phyloP scores from a whole-genome alignment of 2,329 filamentous ascomycete species.

The Colletotrichum simmondsii region DNA sequence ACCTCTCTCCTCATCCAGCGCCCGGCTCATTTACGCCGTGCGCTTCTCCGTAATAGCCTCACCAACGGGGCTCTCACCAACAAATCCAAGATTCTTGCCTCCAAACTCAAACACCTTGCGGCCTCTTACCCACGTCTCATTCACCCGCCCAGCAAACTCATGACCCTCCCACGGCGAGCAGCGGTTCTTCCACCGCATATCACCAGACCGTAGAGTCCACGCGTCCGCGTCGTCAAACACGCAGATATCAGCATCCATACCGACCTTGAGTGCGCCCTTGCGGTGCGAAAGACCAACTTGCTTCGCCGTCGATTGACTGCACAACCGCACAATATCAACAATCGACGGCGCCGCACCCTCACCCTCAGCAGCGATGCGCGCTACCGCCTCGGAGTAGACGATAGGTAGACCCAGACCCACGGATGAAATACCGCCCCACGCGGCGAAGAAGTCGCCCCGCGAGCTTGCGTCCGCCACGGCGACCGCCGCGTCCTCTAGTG shows the following conservation, averaged over 20 bases:
- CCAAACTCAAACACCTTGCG: slow-evolving; percentile 77
- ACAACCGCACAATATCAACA: slow-evolving; percentile 85
- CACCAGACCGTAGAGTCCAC: slow-evolving; percentile 78
- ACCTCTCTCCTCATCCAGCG: background rate
- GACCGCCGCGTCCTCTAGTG: slow-evolving; percentile 44
- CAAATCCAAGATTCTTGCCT: slow-evolving; percentile 61
- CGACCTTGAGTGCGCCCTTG: slow-evolving; percentile 84
- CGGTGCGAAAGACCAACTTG: slow-evolving; percentile 86
- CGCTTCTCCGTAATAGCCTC: slow-evolving; percentile 71
- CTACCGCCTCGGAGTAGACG: slow-evolving; percentile 80
- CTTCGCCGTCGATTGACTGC: slow-evolving; percentile 84
- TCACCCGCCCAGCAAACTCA: slow-evolving; percentile 79
- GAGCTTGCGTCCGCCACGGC: slow-evolving; percentile 45
- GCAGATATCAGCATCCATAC: slow-evolving; percentile 90
- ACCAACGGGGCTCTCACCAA: slow-evolving; percentile 59
- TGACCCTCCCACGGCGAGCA: slow-evolving; percentile 91
- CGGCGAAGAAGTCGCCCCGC: slow-evolving; percentile 90
- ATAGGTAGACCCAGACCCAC: slow-evolving; percentile 94
- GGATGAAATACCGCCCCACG: slow-evolving; percentile 96
- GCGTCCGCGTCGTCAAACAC: slow-evolving; percentile 88
- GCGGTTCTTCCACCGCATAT: slow-evolving; percentile 95
- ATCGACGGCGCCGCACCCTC: slow-evolving; percentile 60
- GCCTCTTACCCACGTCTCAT: slow-evolving; percentile 87
- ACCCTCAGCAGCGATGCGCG: slow-evolving; percentile 62
- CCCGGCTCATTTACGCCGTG: slow-evolving; percentile 30